Base-by-base conservation (phyloP, 2,329 filamentous ascomycete genomes). In the Stromatinia cepivora region DNA sequence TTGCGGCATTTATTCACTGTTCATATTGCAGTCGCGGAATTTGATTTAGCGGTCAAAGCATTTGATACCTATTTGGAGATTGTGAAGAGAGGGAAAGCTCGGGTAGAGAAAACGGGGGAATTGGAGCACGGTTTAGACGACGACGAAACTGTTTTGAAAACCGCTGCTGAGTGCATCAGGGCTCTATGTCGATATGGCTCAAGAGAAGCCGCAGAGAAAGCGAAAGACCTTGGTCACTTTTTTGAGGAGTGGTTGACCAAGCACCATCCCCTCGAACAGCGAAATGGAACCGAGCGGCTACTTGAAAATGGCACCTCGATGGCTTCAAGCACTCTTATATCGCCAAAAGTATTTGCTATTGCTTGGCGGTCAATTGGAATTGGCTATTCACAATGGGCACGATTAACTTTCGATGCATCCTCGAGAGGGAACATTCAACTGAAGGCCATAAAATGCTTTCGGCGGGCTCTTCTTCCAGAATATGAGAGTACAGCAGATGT, bases 41-140 rank as follows among this genome's bases (percentile, higher is more conserved):
- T 97, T 73, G 92, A 97, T 69, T 83, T 98, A 62, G 94, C 94
- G 1, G 89, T 97, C 79, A 93, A 93, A 77, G 92, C 95, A 0
- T 92, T 97, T 72, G 91, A 97, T 78, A 94, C 94, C 0, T 99
- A 98, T 79, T 83, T 97, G 50, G 92, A 96, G 67, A 92, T 99
- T 72, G 87, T 97, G 68, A 90, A 90, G 71, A 91, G 91, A 77
- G 93, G 90, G 69, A 97, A 94, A 80, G 92, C 92, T 28, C 87
- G 94, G 53, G 88, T 93, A 4, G 88, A 92, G 75, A 96, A 97
- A 80, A 89, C 87, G 1, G 90, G 92, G 3, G 87, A 92, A 73
- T 78, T 81, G 9, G 91, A 94, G 75, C 83, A 85, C 25, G 88
- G 87, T 63, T 83, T 97, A 39, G 95, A 99, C 75, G 86, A 90